A percentile compares a stretch with the other conserved stretches of the same genome.
phyloP scores from a whole-genome alignment of 1,139 yeast genomes.

The Candida smagusa region DNA sequence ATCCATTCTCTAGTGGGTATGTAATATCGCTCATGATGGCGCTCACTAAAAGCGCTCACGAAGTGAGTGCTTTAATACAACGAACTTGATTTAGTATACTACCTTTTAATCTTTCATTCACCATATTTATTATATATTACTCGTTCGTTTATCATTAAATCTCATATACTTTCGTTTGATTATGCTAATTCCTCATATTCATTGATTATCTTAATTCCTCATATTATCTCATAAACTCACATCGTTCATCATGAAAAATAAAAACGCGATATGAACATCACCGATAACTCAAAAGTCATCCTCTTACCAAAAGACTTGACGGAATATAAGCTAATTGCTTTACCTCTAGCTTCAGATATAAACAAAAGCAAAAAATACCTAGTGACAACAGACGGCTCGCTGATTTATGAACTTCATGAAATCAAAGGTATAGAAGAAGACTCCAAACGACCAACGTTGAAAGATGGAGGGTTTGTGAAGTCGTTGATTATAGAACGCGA shows the following conservation, averaged over 20 bases:
- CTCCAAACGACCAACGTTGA: conserved; percentile 13
- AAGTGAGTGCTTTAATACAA: no score
- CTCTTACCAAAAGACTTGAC: conserved; percentile 18
- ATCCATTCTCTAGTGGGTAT: conserved; percentile 23
- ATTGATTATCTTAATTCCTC: no score
- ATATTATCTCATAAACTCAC: no score
- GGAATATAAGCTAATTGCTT: conserved; percentile 16
- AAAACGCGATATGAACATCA: conserved; percentile 11
- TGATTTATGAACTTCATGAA: conserved; percentile 32
- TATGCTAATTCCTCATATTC: no score
- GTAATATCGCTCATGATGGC: no score
- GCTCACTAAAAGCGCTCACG: no score
- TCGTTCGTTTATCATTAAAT: no score
- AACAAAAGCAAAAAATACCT: conserved; percentile 19
- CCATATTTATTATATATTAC: no score
- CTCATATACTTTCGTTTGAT: no score
- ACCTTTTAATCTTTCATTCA: no score
- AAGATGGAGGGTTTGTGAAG: conserved; percentile 29
- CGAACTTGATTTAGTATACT: no score
- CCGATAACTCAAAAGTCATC: conserved; percentile 15
- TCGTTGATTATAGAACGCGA: conserved; percentile 34
- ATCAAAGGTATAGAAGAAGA: conserved; percentile 21
- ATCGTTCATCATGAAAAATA: no score
- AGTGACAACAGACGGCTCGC: conserved; percentile 10
- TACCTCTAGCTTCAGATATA: conserved; percentile 24